phyloP scores from a whole-genome alignment of 2,329 filamentous ascomycete genomes.

The Neofusicoccum sp. region DNA sequence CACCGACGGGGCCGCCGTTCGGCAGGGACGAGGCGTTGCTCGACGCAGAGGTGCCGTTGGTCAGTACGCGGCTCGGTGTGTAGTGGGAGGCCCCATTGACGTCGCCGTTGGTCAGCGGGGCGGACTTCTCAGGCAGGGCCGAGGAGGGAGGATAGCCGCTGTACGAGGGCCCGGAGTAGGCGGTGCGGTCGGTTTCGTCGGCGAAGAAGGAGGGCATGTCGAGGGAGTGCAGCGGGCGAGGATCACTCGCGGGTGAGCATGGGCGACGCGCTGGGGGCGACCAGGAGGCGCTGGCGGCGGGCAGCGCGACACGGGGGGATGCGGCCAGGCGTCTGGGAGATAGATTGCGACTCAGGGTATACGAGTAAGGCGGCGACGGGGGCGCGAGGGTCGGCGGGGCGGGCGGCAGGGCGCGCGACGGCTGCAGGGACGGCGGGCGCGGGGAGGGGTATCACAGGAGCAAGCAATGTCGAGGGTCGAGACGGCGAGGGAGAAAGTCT shows the following conservation, averaged over 20 bases:
- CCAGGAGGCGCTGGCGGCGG: slow-evolving; percentile 19
- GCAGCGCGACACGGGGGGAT: not conserved
- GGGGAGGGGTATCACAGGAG: slow-evolving; percentile 10
- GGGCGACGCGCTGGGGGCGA: not conserved
- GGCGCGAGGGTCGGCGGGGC: not conserved
- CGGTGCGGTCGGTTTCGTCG: slow-evolving; percentile 47
- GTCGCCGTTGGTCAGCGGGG: slow-evolving; percentile 37
- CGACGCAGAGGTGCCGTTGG: slow-evolving; percentile 33
- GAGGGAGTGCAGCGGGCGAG: slow-evolving; percentile 35
- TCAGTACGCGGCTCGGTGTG: slow-evolving; percentile 36
- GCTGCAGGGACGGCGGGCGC: not conserved
- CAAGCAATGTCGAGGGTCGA: slow-evolving; percentile 4
- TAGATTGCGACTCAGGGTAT: slow-evolving; percentile 18
- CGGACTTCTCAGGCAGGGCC: slow-evolving; percentile 27
- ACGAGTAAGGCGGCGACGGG: not conserved
- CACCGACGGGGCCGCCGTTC: slow-evolving; percentile 30
- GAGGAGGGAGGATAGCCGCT: slow-evolving; percentile 19
- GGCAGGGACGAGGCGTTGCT: slow-evolving; percentile 41
- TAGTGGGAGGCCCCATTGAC: slow-evolving; percentile 22
- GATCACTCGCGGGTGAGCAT: slow-evolving; percentile 32
- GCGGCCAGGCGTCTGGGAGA: slow-evolving; percentile 15
- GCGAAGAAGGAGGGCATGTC: slow-evolving; percentile 57
- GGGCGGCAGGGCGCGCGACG: not conserved
- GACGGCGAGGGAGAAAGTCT: slow-evolving; percentile 2
- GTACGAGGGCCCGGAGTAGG: slow-evolving; percentile 24